Percentiles rank a stretch among this genome's conserved stretches.
These are phyloP conservation scores for Hondaea fermentalgiana DNA, from an alignment of 108 stramenopile genomes.

Conservation along the genomic window DNA sequence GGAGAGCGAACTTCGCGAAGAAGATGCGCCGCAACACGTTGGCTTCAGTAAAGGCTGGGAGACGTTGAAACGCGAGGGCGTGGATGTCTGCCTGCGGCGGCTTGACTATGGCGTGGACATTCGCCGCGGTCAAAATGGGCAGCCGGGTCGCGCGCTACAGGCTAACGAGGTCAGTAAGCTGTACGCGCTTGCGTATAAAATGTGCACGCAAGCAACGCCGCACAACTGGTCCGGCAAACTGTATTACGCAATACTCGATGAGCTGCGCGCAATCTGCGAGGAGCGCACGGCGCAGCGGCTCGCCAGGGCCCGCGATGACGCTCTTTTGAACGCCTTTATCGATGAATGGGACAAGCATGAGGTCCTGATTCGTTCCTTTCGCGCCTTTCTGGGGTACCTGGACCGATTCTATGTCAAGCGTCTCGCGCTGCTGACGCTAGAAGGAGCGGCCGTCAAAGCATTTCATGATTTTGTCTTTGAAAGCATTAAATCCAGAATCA, in stretches of 20 bases:
- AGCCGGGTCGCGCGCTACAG: not conserved
- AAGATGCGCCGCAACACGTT: not conserved
- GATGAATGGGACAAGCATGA: constrained; percentile 98
- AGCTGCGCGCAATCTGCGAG: not conserved
- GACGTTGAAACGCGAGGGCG: not conserved
- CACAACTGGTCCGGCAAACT: constrained; percentile 98
- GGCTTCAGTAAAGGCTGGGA: not conserved
- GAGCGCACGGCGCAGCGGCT: not conserved
- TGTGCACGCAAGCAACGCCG: constrained; percentile 98
- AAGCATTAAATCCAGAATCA: constrained; percentile 38
- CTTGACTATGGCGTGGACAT: not conserved
- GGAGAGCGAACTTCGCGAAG: too few species aligned
- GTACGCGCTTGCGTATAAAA: constrained; percentile 89
- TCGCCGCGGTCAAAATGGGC: not conserved
- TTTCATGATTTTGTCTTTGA: constrained; percentile 90
- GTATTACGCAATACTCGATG: constrained; percentile 51
- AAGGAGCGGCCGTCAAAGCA: constrained; percentile 72
- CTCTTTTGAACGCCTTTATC: not conserved
- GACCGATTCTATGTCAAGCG: constrained; percentile 90
- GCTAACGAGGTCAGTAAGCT: not conserved
- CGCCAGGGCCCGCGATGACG: not conserved
- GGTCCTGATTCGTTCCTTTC: constrained; percentile 95
- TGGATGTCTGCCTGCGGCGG: not conserved
- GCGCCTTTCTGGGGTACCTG: constrained; percentile 57
- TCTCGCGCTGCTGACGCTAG: constrained; percentile 48